These are phyloP conservation scores for Fraxinus angustifolia DNA, from an alignment of 305 asterid genomes.

Conservation along the genomic window DNA sequence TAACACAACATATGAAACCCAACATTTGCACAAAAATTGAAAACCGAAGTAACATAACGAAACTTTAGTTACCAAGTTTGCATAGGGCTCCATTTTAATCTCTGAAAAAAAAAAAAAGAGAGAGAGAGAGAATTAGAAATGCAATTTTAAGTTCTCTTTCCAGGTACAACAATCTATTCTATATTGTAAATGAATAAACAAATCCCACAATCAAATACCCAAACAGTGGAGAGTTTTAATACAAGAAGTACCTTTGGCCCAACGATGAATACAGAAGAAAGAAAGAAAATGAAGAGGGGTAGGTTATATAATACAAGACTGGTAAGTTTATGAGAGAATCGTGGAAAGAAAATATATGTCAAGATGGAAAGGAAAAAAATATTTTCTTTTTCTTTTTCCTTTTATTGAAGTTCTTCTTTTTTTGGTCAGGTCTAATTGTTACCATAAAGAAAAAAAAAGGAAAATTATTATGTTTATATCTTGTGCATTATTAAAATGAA, in stretches of 20 bases:
- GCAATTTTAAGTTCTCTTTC: too few relatives aligned
- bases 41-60: not conserved
- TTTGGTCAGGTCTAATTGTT: not conserved
- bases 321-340: not conserved
- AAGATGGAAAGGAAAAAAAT: not conserved
- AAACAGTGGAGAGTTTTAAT: not conserved
- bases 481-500: not conserved
- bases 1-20: not conserved
- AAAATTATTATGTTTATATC: not conserved
- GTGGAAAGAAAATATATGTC: not conserved
- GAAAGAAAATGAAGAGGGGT: not conserved
- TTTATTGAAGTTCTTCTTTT: not conserved
- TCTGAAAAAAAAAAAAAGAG: too few relatives aligned
- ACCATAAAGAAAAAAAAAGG: not conserved
- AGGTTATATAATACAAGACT: too few relatives aligned
- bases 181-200: not conserved
- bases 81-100: constrained; percentile 21
- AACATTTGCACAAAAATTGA: not conserved
- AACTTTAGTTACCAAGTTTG: constrained; percentile 25
- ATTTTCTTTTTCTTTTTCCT: not conserved
- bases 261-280: not conserved
- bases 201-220: not conserved
- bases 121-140: too few relatives aligned
- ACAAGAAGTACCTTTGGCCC: not conserved
- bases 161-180: not conserved